Evolutionary conservation across 2,329 filamentous ascomycete species (phyloP).

Genomic region (Gliomastix tumulicola): DNA sequence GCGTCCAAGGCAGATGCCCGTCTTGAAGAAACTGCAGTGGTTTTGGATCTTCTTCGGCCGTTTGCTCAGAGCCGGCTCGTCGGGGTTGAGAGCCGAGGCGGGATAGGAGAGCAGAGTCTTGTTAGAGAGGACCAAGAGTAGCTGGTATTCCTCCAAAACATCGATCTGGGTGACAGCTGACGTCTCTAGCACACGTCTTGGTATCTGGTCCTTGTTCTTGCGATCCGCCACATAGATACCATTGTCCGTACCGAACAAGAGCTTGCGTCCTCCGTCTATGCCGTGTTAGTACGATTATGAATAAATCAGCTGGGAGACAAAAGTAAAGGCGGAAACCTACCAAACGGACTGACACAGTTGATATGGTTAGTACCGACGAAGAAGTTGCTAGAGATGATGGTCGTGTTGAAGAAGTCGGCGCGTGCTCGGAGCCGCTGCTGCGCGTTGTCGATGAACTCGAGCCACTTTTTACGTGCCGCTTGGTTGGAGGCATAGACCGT

Average conservation of each 20-base stretch:
- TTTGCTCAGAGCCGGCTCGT: conserved; percentile 74
- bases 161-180: conserved; percentile 91
- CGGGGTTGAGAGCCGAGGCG: conserved; percentile 76
- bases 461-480: conserved; percentile 88
- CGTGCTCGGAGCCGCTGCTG: conserved; percentile 82
- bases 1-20: conserved; percentile 86
- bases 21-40: conserved; percentile 98
- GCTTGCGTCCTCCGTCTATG: conserved; percentile 89
- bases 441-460: conserved; percentile 88
- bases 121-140: conserved; percentile 85
- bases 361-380: conserved; percentile 69
- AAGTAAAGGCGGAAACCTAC: conserved; percentile 38
- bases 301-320: too few species aligned
- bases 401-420: conserved; percentile 83
- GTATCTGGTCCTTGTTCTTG: conserved; percentile 75
- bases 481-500: conserved; percentile 83
- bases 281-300: too few species aligned
- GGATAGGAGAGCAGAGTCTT: conserved; percentile 90
- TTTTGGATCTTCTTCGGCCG: conserved; percentile 93
- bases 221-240: conserved; percentile 91
- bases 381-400: conserved; percentile 50
- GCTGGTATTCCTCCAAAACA: conserved; percentile 88
- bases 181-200: conserved; percentile 78
- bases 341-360: conserved; percentile 89
- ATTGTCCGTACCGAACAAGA: conserved; percentile 90